Evolutionary conservation across 2,329 filamentous ascomycete species (phyloP).

Genomic region (Microdochium trichocladiopsis): DNA sequence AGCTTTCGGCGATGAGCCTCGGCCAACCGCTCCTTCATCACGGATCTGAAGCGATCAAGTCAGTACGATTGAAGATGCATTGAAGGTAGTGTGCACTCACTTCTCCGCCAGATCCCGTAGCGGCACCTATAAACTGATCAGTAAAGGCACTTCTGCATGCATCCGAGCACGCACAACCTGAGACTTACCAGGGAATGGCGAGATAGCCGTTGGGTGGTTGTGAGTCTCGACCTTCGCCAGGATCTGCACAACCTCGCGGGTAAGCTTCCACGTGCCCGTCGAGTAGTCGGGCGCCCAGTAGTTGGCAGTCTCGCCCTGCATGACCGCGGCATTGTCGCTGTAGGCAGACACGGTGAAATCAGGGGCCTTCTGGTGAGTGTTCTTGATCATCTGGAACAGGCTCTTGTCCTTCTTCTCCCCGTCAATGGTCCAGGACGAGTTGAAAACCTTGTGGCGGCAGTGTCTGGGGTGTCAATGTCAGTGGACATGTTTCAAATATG

Average conservation of each 20-base stretch:
- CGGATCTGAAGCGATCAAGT: slow-evolving; percentile 22
- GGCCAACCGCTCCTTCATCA: slow-evolving; percentile 88
- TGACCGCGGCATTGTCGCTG: slow-evolving; percentile 94
- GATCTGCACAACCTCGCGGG: slow-evolving; percentile 79
- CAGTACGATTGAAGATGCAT: not conserved
- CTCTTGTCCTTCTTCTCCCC: slow-evolving; percentile 71
- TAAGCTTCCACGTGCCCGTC: slow-evolving; percentile 82
- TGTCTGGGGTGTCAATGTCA: slow-evolving; percentile 28
- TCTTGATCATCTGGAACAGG: slow-evolving; percentile 92
- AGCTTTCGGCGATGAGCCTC: slow-evolving; percentile 88
- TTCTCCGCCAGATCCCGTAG: slow-evolving; percentile 91
- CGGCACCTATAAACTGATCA: slow-evolving; percentile 62
- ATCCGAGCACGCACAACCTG: not conserved
- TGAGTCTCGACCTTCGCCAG: slow-evolving; percentile 96
- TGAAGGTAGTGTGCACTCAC: slow-evolving; percentile 63
- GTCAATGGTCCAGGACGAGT: slow-evolving; percentile 93
- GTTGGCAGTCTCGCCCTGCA: slow-evolving; percentile 63
- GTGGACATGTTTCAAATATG: no score
- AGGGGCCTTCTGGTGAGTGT: slow-evolving; percentile 80
- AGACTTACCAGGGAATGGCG: slow-evolving; percentile 52
- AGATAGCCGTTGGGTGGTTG: slow-evolving; percentile 95
- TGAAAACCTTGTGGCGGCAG: slow-evolving; percentile 76
- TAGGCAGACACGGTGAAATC: slow-evolving; percentile 89
- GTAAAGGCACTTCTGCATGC: not conserved
- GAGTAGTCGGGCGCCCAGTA: slow-evolving; percentile 85